phyloP scores from a whole-genome alignment of 2,329 filamentous ascomycete genomes.

The Ophiostoma sp. region DNA sequence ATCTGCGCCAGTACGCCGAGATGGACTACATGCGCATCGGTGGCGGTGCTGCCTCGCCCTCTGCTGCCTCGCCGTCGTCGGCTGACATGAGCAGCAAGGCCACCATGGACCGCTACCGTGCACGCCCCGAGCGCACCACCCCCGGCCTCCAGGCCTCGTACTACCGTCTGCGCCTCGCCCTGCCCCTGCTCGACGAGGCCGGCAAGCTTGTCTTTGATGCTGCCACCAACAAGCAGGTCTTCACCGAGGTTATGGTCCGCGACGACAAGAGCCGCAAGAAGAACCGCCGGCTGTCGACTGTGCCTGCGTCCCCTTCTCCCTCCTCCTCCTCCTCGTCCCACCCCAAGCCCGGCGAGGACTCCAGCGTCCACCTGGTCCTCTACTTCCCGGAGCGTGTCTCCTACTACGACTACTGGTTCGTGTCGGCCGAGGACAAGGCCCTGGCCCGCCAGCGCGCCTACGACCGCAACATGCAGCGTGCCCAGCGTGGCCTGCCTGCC shows the following conservation, averaged over 20 bases:
- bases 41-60: neutral
- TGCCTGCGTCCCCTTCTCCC: neutral
- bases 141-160: conserved; percentile 28
- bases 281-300: conserved; percentile 17
- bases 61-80: conserved; percentile 2
- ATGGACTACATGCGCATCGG: conserved; percentile 20
- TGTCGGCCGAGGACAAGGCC: conserved; percentile 27
- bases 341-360: conserved; percentile 23
- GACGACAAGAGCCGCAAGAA: conserved; percentile 28
- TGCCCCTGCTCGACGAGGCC: conserved; percentile 26
- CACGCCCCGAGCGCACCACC: conserved; percentile 27
- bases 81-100: conserved; percentile 14
- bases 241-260: conserved; percentile 29
- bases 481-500: conserved; percentile 25
- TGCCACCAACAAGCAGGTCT: conserved; percentile 25
- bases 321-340: neutral
- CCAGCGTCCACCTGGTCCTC: conserved; percentile 27
- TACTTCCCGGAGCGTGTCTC: conserved; percentile 29
- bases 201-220: conserved; percentile 27
- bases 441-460: conserved; percentile 26
- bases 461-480: conserved; percentile 27
- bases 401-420: conserved; percentile 29
- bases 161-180: conserved; percentile 28
- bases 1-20: conserved; percentile 27
- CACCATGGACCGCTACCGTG: conserved; percentile 24